Evolutionary conservation across 1,284 basidiomycete species (phyloP).

Genomic region (Apiotrichum veenhuisii): DNA sequence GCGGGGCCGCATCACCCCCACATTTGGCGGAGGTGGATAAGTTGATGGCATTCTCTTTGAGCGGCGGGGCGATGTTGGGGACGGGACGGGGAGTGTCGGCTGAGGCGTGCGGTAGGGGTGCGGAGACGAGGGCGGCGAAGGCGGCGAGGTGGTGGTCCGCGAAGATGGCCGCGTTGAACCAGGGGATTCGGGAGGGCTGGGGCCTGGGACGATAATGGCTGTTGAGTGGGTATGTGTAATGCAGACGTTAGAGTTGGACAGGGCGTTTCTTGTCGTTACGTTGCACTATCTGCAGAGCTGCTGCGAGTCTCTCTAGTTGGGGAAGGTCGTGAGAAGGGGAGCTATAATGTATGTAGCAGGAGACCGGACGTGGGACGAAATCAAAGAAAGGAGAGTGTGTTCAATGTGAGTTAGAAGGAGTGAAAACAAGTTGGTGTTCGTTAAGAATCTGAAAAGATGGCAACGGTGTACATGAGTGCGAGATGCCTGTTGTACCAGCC

Average conservation of each 20-base stretch:
- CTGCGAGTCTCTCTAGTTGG: no score
- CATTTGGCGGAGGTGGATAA: not conserved
- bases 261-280: no score
- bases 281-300: no score
- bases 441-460: no score
- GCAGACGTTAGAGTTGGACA: not conserved
- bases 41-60: not conserved
- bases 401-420: no score
- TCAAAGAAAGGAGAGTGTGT: no score
- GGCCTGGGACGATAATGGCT: conserved; percentile 1
- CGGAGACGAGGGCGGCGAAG: not conserved
- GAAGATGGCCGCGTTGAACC: not conserved
- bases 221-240: not conserved
- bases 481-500: no score
- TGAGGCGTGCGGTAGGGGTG: not conserved
- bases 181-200: not conserved
- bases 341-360: no score
- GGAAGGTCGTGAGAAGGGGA: no score
- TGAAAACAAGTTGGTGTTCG: no score
- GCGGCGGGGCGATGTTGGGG: not conserved
- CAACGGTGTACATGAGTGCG: no score
- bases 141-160: not conserved
- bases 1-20: not conserved
- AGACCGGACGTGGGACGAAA: no score
- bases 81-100: not conserved